Percentiles rank a stretch among this genome's conserved stretches.
These are phyloP conservation scores for Geoglossum glabrum DNA, from an alignment of 495 filamentous ascomycete genomes.

Conservation along the genomic window DNA sequence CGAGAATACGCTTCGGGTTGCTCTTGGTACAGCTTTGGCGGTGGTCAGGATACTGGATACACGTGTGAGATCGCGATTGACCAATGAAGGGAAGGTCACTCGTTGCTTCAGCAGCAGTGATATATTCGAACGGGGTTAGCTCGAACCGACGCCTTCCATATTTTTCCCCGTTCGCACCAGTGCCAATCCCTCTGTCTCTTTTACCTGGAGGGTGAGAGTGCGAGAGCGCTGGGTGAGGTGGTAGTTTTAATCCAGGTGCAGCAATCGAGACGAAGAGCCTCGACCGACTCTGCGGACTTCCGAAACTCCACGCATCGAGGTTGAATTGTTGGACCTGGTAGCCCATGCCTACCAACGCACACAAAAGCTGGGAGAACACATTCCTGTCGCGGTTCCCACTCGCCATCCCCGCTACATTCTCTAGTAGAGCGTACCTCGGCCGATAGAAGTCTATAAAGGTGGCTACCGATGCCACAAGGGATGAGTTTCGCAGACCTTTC, in stretches of 20 bases:
- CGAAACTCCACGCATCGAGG: conserved; percentile 47
- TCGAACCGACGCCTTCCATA: conserved; percentile 31
- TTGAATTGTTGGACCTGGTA: conserved; percentile 46
- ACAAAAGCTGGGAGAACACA: conserved; percentile 45
- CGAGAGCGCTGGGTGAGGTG: conserved; percentile 32
- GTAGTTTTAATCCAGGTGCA: conserved; percentile 35
- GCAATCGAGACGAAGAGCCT: conserved; percentile 46
- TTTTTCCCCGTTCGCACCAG: conserved; percentile 34
- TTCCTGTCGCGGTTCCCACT: conserved; percentile 22
- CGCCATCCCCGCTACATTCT: conserved; percentile 50
- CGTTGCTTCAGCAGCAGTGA: conserved; percentile 27
- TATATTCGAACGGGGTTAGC: conserved; percentile 34
- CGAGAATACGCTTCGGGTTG: conserved; percentile 10
- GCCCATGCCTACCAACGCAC: conserved; percentile 47
- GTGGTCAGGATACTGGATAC: conserved; percentile 44
- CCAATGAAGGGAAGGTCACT: conserved; percentile 38
- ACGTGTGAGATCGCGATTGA: conserved; percentile 31
- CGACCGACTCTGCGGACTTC: conserved; percentile 37
- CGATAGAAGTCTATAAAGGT: conserved; percentile 53
- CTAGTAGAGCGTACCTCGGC: conserved; percentile 48
- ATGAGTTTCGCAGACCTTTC: conserved; percentile 38
- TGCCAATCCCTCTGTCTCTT: conserved; percentile 26
- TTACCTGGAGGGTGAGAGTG: conserved; percentile 33
- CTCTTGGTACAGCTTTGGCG: conserved; percentile 16
- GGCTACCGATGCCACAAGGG: conserved; percentile 51